Evolutionary conservation across 2,329 filamentous ascomycete species (phyloP).

Genomic region (Alternaria burnsii): DNA sequence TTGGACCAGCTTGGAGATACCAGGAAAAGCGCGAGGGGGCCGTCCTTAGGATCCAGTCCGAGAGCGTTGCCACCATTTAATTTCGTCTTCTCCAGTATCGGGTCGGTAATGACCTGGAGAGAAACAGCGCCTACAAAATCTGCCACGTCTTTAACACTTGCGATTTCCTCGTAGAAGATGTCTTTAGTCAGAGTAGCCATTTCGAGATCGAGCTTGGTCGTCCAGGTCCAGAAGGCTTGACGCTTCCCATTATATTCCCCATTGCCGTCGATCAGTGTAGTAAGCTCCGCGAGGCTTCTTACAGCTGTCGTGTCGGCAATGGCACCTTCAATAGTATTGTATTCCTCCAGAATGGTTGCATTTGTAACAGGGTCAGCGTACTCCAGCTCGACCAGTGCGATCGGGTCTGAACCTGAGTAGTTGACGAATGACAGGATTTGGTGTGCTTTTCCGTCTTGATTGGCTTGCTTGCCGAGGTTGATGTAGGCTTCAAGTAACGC

Average conservation of each 20-base stretch:
- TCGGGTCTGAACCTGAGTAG: constrained; percentile 23
- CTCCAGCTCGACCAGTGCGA: constrained; percentile 22
- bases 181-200: constrained; percentile 30
- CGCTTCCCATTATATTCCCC: constrained; percentile 15
- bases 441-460: constrained; percentile 34
- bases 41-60: constrained; percentile 31
- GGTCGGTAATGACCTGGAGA: constrained; percentile 40
- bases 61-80: constrained; percentile 41
- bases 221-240: constrained; percentile 40
- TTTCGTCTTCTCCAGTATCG: constrained; percentile 30
- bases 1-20: constrained; percentile 32
- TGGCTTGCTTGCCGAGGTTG: constrained; percentile 35
- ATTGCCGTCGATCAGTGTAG: not conserved
- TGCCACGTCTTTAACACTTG: constrained; percentile 23
- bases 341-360: constrained; percentile 37
- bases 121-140: constrained; percentile 31
- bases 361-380: constrained; percentile 36
- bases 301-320: constrained; percentile 28
- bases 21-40: constrained; percentile 31
- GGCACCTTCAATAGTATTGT: constrained; percentile 30
- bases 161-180: constrained; percentile 35
- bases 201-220: constrained; percentile 35
- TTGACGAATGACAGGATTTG: constrained; percentile 39
- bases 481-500: constrained; percentile 35
- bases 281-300: constrained; percentile 31